These are phyloP conservation scores for Mycena leptocephala DNA, from an alignment of 768 basidiomycete species.

Conservation along the genomic window DNA sequence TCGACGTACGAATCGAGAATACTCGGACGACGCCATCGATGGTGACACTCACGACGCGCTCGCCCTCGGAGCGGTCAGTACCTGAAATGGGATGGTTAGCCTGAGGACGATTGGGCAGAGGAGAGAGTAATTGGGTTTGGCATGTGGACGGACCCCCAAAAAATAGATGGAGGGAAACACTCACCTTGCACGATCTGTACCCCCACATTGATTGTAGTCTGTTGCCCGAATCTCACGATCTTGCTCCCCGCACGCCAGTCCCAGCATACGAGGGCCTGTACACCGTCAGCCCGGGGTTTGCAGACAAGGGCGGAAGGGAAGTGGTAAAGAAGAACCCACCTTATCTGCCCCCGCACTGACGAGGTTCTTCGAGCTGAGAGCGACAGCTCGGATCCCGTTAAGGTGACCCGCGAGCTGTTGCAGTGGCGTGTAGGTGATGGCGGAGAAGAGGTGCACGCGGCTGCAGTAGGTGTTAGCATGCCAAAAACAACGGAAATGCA, in stretches of 20 bases:
- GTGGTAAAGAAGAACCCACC: neutral
- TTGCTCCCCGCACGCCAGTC: conserved; percentile 93
- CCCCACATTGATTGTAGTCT: conserved; percentile 93
- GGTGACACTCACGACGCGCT: conserved; percentile 91
- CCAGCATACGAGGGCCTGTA: conserved; percentile 84
- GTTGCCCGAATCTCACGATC: conserved; percentile 93
- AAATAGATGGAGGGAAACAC: conserved; percentile 25
- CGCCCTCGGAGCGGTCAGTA: conserved; percentile 66
- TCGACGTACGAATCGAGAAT: conserved; percentile 91
- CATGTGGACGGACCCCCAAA: too few relatives aligned
- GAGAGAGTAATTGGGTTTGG: too few relatives aligned
- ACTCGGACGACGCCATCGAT: conserved; percentile 94
- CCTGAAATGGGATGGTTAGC: neutral
- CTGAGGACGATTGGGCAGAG: neutral
- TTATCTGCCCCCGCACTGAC: conserved; percentile 88
- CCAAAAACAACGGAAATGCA: neutral
- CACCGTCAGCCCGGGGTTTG: neutral
- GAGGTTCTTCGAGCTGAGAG: conserved; percentile 87
- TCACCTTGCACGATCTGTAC: conserved; percentile 83
- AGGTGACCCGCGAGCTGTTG: conserved; percentile 90
- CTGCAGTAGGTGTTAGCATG: conserved; percentile 54
- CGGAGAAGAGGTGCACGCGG: conserved; percentile 91
- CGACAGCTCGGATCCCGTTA: conserved; percentile 93
- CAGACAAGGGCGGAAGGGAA: neutral
- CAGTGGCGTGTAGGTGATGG: conserved; percentile 86